Base-by-base conservation (phyloP, 1,284 basidiomycete species). In the Papiliotrema nemorosa region DNA sequence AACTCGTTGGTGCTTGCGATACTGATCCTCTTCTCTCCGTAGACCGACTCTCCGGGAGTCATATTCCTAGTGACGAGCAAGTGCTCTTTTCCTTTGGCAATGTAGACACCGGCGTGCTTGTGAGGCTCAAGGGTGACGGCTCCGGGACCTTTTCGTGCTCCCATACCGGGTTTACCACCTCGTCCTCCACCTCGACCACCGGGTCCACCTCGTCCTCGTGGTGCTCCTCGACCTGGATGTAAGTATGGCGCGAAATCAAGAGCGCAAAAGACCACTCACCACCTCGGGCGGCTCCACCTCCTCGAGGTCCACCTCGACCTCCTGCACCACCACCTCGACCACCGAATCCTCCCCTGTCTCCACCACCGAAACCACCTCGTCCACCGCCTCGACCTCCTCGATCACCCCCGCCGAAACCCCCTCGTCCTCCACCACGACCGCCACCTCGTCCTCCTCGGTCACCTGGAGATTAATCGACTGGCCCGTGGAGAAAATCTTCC, bases 31-130 rank as follows among this genome's bases (percentile, higher is more conserved):
- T 99, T 99, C 78, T 99, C 94, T 62, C 94, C 96, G 75, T 99
- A 98, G 22, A 99, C 96, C 18, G 88, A 88, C 73, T 98, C 94
- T 53, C 94, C 96, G 12, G 96, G 94, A 44, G 89, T 91, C 62
- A 99, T 82, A 77, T 97, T 98, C 78, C 92, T 92, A 46, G 94
- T 98, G 74, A 99, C 94, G 58, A 99, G 80, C 75, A 98, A 83
- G 68, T 91, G 88, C 72, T 99, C 96, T 79, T 99, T 97, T 57
- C 70, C 72, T 76, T 91, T 91, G 52, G 90, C 90, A 64, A 93
- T 86, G 79, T 92, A 93, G 60, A 99, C 84, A 58, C 94, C 96
- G 18, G 84, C 77, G 77, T 99, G 94, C 70, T 87, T 83, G 80
- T 99, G 94, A 3, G 94, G 92, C 76, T 98, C 94, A 66, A 99